Evolutionary conservation across 2,329 filamentous ascomycete genomes (phyloP), one percentile per base, ranked within the genome.

Genomic region (Penicillium sclerotigenum): DNA sequence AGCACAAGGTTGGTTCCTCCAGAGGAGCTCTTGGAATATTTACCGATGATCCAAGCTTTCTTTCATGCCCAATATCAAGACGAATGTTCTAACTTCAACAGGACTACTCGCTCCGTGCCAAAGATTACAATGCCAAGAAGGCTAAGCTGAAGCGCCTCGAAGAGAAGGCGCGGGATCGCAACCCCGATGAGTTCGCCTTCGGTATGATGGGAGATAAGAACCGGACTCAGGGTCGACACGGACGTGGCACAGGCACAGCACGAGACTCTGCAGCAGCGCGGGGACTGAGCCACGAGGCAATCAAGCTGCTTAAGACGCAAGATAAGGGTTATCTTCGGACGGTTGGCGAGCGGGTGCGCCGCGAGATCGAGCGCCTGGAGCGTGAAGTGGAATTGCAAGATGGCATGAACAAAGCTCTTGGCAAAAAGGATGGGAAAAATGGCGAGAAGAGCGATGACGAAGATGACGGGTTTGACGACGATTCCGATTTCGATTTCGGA

Each of bases 1-100:
- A 99, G 79, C 89, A 94, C 82, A 97, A 97, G 79, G 87, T 87
- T 69, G 26, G 52, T 60, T 47, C 16, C 8, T 40, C 43, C 46
- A 3, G 11, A 4, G 29, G 8, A 53, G 7, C 22, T n/a, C 9
- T 36, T 29, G 26, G 11, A 24, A 41, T 13, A 40, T 29, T 43
- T 29, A 41, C 10, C 13, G 34, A 31, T 37, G 6, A 20, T 13
- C 11, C 18, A n/a, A n/a, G 13, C 31, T 47, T 51, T n/a, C 16
- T 38, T 28, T 7, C 2, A 14, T 18, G 8, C 4, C 4, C 5
- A 20, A 13, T 34, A 2, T 20, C 1, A 28, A 31, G 22, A 41
- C 20, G 14, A 46, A 10, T 4, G 4, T 52, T 11, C 47, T 56
- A 52, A 56, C 40, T 36, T 47, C 11, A 54, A 56, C 38, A 81